phyloP scores from a whole-genome alignment of 148 eudicot genomes.

The Nepenthes gracilis region DNA sequence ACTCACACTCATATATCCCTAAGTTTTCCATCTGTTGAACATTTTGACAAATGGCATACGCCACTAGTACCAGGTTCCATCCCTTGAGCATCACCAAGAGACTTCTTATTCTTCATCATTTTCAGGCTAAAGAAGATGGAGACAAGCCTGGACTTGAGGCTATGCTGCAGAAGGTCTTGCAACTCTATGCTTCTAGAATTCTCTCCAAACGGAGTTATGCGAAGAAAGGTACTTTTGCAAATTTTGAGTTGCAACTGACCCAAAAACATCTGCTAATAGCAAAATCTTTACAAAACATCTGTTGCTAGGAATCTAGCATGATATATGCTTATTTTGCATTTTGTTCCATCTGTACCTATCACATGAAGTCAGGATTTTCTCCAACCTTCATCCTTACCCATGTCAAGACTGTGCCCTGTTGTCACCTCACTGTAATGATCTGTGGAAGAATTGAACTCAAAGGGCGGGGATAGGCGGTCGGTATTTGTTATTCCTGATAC shows the following conservation, averaged over 20 bases:
- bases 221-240: conserved; percentile 50
- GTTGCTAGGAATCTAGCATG: neutral
- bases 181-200: conserved; percentile 74
- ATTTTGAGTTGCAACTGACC: too few species aligned
- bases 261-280: too few species aligned
- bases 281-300: too few species aligned
- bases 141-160: conserved; percentile 98
- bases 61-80: too few species aligned
- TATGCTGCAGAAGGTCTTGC: conserved; percentile 93
- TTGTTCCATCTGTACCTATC: neutral
- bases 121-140: conserved; percentile 74
- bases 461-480: too few species aligned
- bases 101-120: neutral
- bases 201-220: conserved; percentile 98
- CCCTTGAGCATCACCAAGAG: neutral
- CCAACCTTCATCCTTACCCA: neutral
- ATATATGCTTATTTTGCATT: neutral
- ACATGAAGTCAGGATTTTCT: neutral
- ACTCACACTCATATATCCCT: too few species aligned
- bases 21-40: too few species aligned
- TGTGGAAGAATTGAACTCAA: too few species aligned
- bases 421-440: too few species aligned
- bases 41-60: too few species aligned
- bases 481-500: neutral
- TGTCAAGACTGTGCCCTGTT: too few species aligned